Conservation (phyloP, 768 basidiomycete species). For the Clathrus columnatus region DNA sequence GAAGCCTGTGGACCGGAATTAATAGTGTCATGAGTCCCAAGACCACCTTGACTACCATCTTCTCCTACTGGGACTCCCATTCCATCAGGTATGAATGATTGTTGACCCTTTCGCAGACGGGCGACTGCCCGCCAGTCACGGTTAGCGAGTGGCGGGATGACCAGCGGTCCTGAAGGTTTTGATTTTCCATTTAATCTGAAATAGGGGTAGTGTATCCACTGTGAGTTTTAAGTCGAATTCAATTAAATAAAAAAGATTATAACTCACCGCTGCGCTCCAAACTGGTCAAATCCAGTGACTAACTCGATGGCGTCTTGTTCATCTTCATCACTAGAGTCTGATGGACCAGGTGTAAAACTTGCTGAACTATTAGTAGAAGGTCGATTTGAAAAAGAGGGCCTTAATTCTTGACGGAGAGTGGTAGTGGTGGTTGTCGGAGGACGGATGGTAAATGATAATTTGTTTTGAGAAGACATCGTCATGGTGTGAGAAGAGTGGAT, state of each 20-base stretch:
- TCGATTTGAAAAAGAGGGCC: slow-evolving; percentile 46
- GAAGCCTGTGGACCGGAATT: slow-evolving; percentile 66
- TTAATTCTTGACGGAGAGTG: slow-evolving; percentile 44
- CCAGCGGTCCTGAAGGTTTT: slow-evolving; percentile 51
- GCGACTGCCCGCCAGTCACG: slow-evolving; percentile 85
- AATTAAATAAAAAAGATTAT: slow-evolving; percentile 19
- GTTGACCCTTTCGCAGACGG: slow-evolving; percentile 46
- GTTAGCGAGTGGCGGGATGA: slow-evolving; percentile 82
- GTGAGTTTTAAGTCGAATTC: slow-evolving; percentile 63
- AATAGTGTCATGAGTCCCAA: slow-evolving; percentile 65
- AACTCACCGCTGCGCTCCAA: slow-evolving; percentile 83
- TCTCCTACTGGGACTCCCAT: slow-evolving; percentile 45
- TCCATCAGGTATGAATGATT: slow-evolving; percentile 57
- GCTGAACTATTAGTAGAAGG: slow-evolving; percentile 27
- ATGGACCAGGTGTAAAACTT: slow-evolving; percentile 48
- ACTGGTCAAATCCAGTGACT: slow-evolving; percentile 61
- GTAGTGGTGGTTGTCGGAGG: slow-evolving; percentile 66
- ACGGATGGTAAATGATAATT: slow-evolving; percentile 79
- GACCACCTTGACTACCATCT: slow-evolving; percentile 70
- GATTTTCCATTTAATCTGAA: slow-evolving; percentile 32
- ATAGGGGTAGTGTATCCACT: slow-evolving; percentile 20
- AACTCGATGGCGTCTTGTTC: slow-evolving; percentile 55
- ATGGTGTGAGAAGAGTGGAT: too few relatives aligned
- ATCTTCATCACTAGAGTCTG: slow-evolving; percentile 55
- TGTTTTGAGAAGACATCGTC: slow-evolving; percentile 14